Conservation (phyloP, 1,284 basidiomycete species). For the Puccinia coronata region DNA sequence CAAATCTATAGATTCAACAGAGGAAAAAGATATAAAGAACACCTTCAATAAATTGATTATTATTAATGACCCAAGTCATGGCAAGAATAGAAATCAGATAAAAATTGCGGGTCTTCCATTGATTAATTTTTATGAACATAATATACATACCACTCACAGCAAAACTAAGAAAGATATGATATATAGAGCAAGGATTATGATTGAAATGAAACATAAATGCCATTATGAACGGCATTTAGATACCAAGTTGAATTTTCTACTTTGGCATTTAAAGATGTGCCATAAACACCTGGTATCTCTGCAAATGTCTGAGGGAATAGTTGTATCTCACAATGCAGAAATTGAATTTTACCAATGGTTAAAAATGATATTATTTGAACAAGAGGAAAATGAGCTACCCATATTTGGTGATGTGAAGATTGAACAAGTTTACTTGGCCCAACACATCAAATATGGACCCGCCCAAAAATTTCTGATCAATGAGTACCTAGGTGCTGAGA, state of each 20-base stretch:
- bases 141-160: too few species aligned
- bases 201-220: too few species aligned
- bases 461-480: not conserved
- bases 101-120: too few species aligned
- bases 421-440: too few species aligned
- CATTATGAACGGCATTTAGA: not conserved
- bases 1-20: too few species aligned
- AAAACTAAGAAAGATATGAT: too few species aligned
- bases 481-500: not conserved
- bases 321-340: not conserved
- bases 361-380: not conserved
- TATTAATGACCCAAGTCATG: too few species aligned
- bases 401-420: not conserved
- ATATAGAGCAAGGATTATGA: too few species aligned
- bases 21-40: not conserved
- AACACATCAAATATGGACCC: not conserved
- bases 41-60: not conserved
- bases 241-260: too few species aligned
- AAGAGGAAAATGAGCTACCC: not conserved
- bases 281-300: not conserved
- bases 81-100: too few species aligned
- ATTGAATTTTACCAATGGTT: not conserved
- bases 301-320: not conserved
- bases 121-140: too few species aligned
- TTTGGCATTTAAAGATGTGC: too few species aligned